These are phyloP conservation scores for Cucurbita maxima DNA, from an alignment of 306 rosid species.

Conservation along the genomic window DNA sequence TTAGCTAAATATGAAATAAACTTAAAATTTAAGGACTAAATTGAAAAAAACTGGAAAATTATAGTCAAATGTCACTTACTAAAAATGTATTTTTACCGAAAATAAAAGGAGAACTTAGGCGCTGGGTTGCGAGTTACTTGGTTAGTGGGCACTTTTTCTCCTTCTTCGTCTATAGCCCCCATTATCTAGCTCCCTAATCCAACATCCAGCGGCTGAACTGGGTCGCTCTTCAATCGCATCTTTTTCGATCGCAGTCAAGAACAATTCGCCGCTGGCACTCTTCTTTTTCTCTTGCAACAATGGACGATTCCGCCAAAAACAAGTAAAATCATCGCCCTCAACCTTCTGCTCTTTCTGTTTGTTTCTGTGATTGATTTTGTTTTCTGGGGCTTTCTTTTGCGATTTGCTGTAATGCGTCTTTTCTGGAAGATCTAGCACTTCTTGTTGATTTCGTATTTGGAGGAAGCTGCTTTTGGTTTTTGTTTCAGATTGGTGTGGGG, in stretches of 20 bases:
- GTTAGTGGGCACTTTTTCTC: constrained; percentile 20
- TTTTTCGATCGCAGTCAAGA: background rate
- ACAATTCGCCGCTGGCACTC: background rate
- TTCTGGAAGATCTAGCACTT: background rate
- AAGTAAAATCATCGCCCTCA: constrained; percentile 24
- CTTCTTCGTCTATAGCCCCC: constrained; percentile 13
- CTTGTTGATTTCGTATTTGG: background rate
- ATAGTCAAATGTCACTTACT: too few relatives aligned
- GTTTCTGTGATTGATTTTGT: background rate
- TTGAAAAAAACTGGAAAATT: too few relatives aligned
- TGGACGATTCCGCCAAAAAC: constrained; percentile 41
- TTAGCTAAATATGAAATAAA: too few relatives aligned
- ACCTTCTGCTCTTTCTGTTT: background rate
- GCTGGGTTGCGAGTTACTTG: constrained; percentile 7
- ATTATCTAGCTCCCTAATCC: background rate
- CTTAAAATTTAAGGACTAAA: too few relatives aligned
- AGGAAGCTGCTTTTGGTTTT: background rate
- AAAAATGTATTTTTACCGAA: too few relatives aligned
- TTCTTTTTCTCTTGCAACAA: constrained; percentile 2
- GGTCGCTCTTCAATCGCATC: constrained; percentile 33
- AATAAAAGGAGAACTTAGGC: constrained; percentile 5
- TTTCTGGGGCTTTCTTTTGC: constrained; percentile 10
- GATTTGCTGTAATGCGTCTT: background rate
- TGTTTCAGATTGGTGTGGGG: background rate
- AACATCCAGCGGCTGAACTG: background rate